A percentile compares a stretch with the other conserved stretches of the same genome.
Conservation (phyloP, 352 stramenopile species). For the Pythium periplocum region DNA sequence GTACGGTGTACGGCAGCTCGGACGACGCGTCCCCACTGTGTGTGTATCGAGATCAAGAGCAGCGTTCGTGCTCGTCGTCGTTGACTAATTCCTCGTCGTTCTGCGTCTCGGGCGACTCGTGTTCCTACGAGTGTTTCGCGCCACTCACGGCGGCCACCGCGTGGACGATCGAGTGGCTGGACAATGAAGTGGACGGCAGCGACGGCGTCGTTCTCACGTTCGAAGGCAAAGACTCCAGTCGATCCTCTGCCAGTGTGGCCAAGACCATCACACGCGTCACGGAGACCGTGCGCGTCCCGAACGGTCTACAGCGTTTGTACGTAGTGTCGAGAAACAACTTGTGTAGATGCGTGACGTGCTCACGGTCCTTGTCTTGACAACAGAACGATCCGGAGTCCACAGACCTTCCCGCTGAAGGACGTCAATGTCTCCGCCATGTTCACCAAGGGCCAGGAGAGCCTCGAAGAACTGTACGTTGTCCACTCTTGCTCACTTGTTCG, state of each 20-base stretch:
- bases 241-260: neutral
- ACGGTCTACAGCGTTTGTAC: neutral
- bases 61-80: neutral
- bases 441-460: neutral
- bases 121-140: conserved; percentile 10
- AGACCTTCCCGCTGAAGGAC: neutral
- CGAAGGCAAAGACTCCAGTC: neutral
- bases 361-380: too few species aligned
- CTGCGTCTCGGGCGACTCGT: conserved; percentile 9
- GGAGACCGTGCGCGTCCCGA: neutral
- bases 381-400: neutral
- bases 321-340: neutral
- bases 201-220: conserved; percentile 3
- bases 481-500: neutral
- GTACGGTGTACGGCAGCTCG: neutral
- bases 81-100: neutral
- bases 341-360: too few species aligned
- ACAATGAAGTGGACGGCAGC: neutral
- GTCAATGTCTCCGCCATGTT: neutral
- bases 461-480: neutral
- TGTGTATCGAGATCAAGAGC: conserved; percentile 7
- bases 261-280: neutral
- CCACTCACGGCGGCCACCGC: neutral
- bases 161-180: conserved; percentile 12
- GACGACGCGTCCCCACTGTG: conserved; percentile 1